A percentile compares a stretch with the other conserved stretches of the same genome.
phyloP scores from a whole-genome alignment of 2,329 filamentous ascomycete genomes.

The Pseudocercospora musae region DNA sequence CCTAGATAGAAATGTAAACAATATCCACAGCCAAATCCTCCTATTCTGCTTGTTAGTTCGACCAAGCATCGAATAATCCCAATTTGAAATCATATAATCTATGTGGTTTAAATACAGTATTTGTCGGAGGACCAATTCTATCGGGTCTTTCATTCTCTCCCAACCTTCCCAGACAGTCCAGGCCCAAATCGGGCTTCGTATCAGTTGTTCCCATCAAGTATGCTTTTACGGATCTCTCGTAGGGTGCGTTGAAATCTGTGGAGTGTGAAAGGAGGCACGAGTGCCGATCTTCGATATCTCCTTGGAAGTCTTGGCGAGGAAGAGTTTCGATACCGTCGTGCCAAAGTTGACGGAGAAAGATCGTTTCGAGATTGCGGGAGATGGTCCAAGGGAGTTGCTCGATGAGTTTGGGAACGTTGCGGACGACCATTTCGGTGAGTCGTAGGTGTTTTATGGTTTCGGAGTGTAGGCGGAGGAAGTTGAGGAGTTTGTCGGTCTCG shows the following conservation, averaged over 20 bases:
- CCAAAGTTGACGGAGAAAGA: neutral
- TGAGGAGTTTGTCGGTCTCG: neutral
- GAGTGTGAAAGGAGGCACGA: slow-evolving; percentile 14
- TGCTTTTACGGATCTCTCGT: slow-evolving; percentile 18
- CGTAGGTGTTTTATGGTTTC: neutral
- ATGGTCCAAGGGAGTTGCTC: neutral
- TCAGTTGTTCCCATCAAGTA: slow-evolving; percentile 15
- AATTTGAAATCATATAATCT: neutral
- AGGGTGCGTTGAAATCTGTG: slow-evolving; percentile 10
- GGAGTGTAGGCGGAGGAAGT: neutral
- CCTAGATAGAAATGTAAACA: too few species aligned
- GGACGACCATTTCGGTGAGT: neutral
- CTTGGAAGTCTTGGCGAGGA: neutral
- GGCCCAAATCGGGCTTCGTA: neutral
- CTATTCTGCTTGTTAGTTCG: neutral
- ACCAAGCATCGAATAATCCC: neutral
- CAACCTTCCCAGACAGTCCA: neutral
- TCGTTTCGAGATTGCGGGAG: neutral
- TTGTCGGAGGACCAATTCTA: neutral
- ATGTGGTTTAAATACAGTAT: neutral
- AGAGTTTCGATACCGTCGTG: neutral
- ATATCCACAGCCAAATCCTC: neutral
- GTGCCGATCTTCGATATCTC: slow-evolving; percentile 4
- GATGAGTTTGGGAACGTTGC: neutral
- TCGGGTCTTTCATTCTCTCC: neutral